Percentiles rank a stretch among this genome's conserved stretches.
Evolutionary conservation across 139 green algal species (phyloP).

Genomic region (Chlamydomonas sp.): DNA sequence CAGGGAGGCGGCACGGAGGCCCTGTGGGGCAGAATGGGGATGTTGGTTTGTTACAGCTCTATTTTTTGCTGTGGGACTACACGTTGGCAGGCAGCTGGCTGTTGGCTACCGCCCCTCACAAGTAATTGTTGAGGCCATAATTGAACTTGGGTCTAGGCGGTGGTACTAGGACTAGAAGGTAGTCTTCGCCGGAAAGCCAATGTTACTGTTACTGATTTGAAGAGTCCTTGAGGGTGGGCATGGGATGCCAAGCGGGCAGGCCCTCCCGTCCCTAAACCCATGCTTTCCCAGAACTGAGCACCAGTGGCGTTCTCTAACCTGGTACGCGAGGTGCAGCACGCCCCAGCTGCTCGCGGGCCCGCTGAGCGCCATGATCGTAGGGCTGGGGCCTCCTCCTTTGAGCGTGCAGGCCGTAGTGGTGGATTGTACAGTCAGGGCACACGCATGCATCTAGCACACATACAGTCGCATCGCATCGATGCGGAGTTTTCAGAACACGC

Average conservation of each 20-base stretch:
- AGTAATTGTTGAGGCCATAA: background rate
- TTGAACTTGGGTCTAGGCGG: background rate
- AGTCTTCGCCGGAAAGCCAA: background rate
- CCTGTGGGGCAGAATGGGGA: background rate
- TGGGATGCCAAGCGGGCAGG: background rate
- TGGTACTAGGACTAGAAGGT: background rate
- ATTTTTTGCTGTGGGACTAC: too few species aligned
- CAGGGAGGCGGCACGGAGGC: background rate
- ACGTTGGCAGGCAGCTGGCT: too few species aligned
- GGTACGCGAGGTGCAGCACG: background rate
- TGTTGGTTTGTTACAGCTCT: background rate
- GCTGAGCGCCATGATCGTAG: background rate
- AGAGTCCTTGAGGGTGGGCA: too few species aligned
- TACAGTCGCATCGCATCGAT: too few species aligned
- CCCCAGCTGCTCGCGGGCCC: background rate
- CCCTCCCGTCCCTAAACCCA: background rate
- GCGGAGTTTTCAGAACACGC: too few species aligned
- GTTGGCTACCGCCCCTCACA: too few species aligned
- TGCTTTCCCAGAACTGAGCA: background rate
- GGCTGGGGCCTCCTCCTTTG: too few species aligned
- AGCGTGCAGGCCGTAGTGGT: too few species aligned
- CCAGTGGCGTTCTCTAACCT: background rate
- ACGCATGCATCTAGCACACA: too few species aligned
- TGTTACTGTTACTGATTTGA: too few species aligned
- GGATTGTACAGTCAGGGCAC: too few species aligned